Percentiles rank a stretch among this genome's conserved stretches.
These are phyloP conservation scores for Microstroma glucosiphilum DNA, from an alignment of 1,284 basidiomycete genomes.

Conservation along the genomic window DNA sequence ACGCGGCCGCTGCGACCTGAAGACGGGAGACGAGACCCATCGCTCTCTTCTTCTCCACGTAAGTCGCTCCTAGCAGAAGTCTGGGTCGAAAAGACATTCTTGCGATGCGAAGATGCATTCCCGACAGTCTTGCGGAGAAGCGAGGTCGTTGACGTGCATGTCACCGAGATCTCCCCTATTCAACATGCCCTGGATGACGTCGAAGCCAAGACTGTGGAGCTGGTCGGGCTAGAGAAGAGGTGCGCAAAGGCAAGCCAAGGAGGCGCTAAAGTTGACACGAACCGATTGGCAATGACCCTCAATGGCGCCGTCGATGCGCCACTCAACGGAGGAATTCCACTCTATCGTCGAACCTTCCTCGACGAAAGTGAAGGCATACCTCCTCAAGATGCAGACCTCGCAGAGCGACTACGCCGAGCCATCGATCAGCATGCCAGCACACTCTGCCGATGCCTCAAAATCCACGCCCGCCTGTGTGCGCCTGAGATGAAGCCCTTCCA, in stretches of 20 bases:
- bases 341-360: conserved; percentile 60
- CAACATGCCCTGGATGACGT: conserved; percentile 77
- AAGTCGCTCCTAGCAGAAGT: conserved; percentile 19
- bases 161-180: conserved; percentile 77
- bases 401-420: conserved; percentile 62
- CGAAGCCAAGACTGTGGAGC: conserved; percentile 68
- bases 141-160: conserved; percentile 70
- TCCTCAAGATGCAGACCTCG: conserved; percentile 62
- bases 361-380: conserved; percentile 62
- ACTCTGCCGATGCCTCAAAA: conserved; percentile 72
- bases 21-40: conserved; percentile 55
- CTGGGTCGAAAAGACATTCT: conserved; percentile 71
- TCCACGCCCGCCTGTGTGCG: conserved; percentile 76
- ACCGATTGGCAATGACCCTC: conserved; percentile 76
- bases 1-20: conserved; percentile 54
- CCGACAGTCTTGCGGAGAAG: conserved; percentile 85
- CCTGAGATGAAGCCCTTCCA: conserved; percentile 86
- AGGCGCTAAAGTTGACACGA: conserved; percentile 61
- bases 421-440: conserved; percentile 70
- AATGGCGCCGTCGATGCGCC: conserved; percentile 83
- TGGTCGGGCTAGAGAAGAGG: conserved; percentile 64
- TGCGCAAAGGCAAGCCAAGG: conserved; percentile 74
- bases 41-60: conserved; percentile 5
- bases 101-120: conserved; percentile 68
- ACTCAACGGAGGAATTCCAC: conserved; percentile 65